phyloP scores from a whole-genome alignment of 164 flowering plant genomes.

The Kalanchoe fedtschenkoi region DNA sequence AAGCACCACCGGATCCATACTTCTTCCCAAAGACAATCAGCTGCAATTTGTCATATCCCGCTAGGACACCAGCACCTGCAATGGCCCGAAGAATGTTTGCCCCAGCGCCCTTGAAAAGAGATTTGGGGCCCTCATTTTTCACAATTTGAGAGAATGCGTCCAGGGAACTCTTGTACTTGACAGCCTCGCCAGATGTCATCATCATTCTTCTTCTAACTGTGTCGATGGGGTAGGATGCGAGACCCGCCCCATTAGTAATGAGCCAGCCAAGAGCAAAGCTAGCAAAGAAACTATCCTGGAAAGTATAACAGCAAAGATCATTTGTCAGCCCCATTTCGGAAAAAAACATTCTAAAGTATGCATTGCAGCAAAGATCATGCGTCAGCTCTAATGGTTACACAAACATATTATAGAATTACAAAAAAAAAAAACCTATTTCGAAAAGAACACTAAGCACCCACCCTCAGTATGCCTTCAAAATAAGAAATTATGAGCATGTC shows the following conservation, averaged over 20 bases:
- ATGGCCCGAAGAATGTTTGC: slow-evolving; percentile 3
- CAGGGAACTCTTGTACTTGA: slow-evolving; percentile 8
- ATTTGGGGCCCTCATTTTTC: slow-evolving; percentile 8
- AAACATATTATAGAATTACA: too few relatives aligned
- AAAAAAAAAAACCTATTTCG: too few relatives aligned
- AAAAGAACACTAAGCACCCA: too few relatives aligned
- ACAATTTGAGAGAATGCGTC: slow-evolving; percentile 6
- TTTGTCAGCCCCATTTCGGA: background rate
- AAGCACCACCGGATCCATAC: slow-evolving; percentile 8
- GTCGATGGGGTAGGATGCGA: background rate
- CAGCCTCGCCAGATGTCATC: slow-evolving; percentile 7
- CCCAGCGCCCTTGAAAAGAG: slow-evolving; percentile 7
- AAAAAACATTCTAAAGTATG: too few relatives aligned
- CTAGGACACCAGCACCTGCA: background rate
- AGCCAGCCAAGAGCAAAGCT: slow-evolving; percentile 7
- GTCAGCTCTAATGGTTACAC: too few relatives aligned
- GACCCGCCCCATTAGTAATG: slow-evolving; percentile 7
- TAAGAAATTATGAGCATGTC: too few relatives aligned
- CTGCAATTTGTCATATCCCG: slow-evolving; percentile 6
- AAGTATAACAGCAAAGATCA: background rate
- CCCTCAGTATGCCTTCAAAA: too few relatives aligned
- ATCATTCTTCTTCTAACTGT: slow-evolving; percentile 6
- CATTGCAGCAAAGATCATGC: too few relatives aligned
- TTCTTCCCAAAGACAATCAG: slow-evolving; percentile 6
- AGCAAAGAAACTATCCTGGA: too few relatives aligned